A percentile compares a stretch with the other conserved stretches of the same genome.
These are phyloP conservation scores for Setomelanomma holmii DNA, from an alignment of 2,329 filamentous ascomycete species.

Conservation along the genomic window DNA sequence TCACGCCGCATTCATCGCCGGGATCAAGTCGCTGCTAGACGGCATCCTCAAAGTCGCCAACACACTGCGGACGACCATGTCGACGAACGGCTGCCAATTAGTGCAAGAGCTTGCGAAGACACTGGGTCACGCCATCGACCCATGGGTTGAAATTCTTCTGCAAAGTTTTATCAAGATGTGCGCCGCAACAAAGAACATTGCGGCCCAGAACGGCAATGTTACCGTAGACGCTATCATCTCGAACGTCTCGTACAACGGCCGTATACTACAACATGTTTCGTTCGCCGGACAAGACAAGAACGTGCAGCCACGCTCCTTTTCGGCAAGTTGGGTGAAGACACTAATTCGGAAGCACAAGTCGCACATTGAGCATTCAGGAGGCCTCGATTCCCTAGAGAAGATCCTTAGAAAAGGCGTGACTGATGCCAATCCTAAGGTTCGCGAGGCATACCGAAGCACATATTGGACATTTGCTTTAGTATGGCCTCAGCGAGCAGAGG, in stretches of 20 bases:
- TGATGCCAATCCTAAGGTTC: constrained; percentile 88
- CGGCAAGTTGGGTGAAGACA: constrained; percentile 82
- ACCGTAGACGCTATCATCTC: constrained; percentile 83
- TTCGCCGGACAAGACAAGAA: constrained; percentile 91
- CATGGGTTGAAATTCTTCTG: constrained; percentile 88
- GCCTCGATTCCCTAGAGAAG: constrained; percentile 83
- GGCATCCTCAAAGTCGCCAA: constrained; percentile 85
- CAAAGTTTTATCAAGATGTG: constrained; percentile 90
- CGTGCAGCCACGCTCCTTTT: constrained; percentile 80
- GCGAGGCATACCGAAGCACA: constrained; percentile 82
- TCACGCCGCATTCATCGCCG: constrained; percentile 70
- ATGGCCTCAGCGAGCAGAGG: constrained; percentile 80
- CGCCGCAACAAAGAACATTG: constrained; percentile 90
- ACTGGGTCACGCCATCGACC: constrained; percentile 80
- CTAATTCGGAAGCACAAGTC: constrained; percentile 82
- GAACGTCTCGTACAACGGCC: constrained; percentile 78
- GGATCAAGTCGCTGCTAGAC: constrained; percentile 78
- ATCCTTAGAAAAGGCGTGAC: constrained; percentile 86
- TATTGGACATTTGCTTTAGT: constrained; percentile 84
- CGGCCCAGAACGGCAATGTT: constrained; percentile 79
- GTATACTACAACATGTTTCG: constrained; percentile 86
- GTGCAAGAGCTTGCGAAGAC: constrained; percentile 83
- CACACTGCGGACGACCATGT: constrained; percentile 87
- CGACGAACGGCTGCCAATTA: constrained; percentile 82
- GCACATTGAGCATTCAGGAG: constrained; percentile 83